These are phyloP conservation scores for Urochloa ruziziensis DNA, from an alignment of 176 grass and related monocot species.

Conservation along the genomic window DNA sequence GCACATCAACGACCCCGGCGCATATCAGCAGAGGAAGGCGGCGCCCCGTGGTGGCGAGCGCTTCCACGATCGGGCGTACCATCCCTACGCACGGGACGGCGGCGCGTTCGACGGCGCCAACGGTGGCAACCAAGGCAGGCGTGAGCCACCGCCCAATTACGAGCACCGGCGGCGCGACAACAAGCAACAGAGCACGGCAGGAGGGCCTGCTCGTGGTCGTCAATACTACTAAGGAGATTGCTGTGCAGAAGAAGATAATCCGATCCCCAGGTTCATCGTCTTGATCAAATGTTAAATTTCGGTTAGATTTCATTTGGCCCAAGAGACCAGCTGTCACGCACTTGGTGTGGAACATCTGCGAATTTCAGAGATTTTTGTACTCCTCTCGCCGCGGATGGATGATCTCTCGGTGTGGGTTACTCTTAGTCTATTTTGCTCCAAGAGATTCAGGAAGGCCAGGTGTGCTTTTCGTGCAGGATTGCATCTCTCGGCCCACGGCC, in stretches of 20 bases:
- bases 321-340: no score
- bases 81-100: conserved; percentile 1
- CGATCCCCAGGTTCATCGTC: not conserved
- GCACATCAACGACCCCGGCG: not conserved
- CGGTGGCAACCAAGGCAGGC: not conserved
- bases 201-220: not conserved
- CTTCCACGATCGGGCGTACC: not conserved
- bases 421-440: no score
- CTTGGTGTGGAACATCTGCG: not conserved
- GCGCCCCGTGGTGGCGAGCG: not conserved
- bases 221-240: not conserved
- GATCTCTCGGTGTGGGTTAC: not conserved
- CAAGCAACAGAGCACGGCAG: not conserved
- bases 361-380: not conserved
- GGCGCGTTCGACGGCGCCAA: not conserved
- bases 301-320: not conserved
- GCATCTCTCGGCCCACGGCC: not conserved
- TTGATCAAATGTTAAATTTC: not conserved
- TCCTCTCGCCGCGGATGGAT: no score
- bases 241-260: not conserved
- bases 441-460: not conserved
- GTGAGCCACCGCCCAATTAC: not conserved
- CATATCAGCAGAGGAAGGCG: not conserved
- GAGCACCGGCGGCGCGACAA: not conserved
- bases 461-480: no score